phyloP scores from a whole-genome alignment of 805 yeast genomes.

The Saturnispora hagleri region DNA sequence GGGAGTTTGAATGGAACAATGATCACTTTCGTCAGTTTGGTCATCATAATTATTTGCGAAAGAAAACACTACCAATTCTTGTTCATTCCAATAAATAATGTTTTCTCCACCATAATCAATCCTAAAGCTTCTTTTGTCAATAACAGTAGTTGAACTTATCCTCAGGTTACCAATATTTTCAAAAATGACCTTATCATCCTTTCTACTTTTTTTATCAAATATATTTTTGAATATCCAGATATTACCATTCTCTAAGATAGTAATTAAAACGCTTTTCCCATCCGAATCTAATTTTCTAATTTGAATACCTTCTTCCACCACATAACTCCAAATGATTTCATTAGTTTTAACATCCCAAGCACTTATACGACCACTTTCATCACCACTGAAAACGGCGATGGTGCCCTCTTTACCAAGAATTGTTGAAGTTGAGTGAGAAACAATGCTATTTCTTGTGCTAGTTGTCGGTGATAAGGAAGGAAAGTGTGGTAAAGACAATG shows the following conservation, averaged over 20 bases:
- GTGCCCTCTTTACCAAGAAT: slow-evolving; percentile 16
- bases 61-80: slow-evolving; percentile 17
- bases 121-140: slow-evolving; percentile 11
- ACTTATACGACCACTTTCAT: slow-evolving; percentile 21
- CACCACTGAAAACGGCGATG: slow-evolving; percentile 26
- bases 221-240: slow-evolving; percentile 17
- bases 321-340: not conserved
- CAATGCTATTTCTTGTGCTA: not conserved
- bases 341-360: slow-evolving; percentile 27
- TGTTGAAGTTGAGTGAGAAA: slow-evolving; percentile 16
- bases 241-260: slow-evolving; percentile 18
- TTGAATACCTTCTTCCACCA: not conserved
- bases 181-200: slow-evolving; percentile 8
- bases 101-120: slow-evolving; percentile 28
- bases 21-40: not conserved
- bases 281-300: slow-evolving; percentile 23
- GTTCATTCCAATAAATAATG: slow-evolving; percentile 16
- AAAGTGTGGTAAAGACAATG: not conserved
- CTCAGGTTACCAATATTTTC: slow-evolving; percentile 7
- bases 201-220: slow-evolving; percentile 9
- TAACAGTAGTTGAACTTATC: not conserved
- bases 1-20: slow-evolving; percentile 6
- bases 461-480: not conserved
- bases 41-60: slow-evolving; percentile 8
- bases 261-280: slow-evolving; percentile 22